Conservation (phyloP, 768 basidiomycete genomes). For the Kwoniella pini region DNA sequence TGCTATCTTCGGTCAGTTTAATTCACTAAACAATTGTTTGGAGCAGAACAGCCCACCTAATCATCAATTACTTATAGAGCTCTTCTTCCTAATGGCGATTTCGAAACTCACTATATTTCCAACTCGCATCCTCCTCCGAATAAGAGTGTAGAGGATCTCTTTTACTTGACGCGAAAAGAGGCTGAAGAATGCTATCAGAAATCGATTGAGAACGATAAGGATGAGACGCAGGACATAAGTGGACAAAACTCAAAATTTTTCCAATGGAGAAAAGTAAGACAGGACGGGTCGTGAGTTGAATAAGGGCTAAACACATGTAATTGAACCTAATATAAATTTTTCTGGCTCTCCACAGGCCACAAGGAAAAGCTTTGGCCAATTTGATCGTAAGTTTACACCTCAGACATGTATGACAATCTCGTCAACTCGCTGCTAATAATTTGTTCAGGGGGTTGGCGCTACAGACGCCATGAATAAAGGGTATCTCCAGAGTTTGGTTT, state of each 20-base stretch:
- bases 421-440: neutral
- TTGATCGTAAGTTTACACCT: neutral
- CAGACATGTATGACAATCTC: too few species aligned
- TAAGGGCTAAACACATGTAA: neutral
- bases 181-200: neutral
- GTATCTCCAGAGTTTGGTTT: slow-evolving; percentile 16
- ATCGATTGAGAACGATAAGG: too few species aligned
- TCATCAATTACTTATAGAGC: neutral
- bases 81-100: slow-evolving; percentile 8
- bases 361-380: neutral
- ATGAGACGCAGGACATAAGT: neutral
- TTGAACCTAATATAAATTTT: neutral
- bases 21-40: neutral
- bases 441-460: neutral
- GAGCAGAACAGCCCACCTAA: neutral
- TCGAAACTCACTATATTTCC: neutral
- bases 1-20: slow-evolving; percentile 20
- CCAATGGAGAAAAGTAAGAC: neutral
- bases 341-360: neutral
- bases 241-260: neutral
- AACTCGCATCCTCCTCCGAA: neutral
- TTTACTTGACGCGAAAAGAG: neutral
- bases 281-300: neutral
- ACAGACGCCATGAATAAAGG: slow-evolving; percentile 19
- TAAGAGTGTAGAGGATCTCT: slow-evolving; percentile 1